Base-by-base conservation (phyloP, 2,329 filamentous ascomycete genomes). In the Trichoderma koningii region DNA sequence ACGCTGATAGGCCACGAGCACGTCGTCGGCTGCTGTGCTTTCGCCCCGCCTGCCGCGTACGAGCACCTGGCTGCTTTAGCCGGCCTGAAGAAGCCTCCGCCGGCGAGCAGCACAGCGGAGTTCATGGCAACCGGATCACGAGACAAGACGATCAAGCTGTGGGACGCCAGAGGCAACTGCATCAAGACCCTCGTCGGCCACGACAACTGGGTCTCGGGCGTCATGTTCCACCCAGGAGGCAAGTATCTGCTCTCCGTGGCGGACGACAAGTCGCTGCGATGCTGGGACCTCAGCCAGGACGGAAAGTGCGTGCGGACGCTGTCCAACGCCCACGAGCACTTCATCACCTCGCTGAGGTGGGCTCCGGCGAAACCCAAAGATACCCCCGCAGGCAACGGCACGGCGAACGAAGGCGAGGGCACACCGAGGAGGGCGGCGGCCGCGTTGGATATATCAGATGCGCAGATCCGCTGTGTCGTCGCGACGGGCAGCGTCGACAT, bases 231-330 rank as follows among this genome's bases (percentile, higher is more conserved):
- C 72, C 94, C 94, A 0, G 91, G 92, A 9, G 94, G 94, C 47
- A 96, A 94, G 76, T 97, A 95, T 72, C 83, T 98, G 1, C 79
- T 98, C 7, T 93, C 89, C 5, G 92, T 91, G 19, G 85, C 89
- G 10, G 94, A 97, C 74, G 94, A 97, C 79, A 96, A 95, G 79
- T 94, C 92, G 5, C 82, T 97, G 66, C 85, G 93, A 61, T 97
- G 93, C 80, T 98, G 94, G 94, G 94, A 98, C 78, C 80, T 97
- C 23, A 85, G 85, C 23, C 94, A 97, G 74, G 93, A 96, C 75
- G 92, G 91, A 45, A 93, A 92, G 72, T 94, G 92, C 71, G 92
- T 97, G 69, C 93, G 94, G 76, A 89, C 87, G 0, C 79, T 97
- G 23, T 82, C 84, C 38, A 90, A 92, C 68, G 87, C 87, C 0